Evolutionary conservation across 2,329 filamentous ascomycete genomes (phyloP).

Genomic region (Venturia oleaginea): DNA sequence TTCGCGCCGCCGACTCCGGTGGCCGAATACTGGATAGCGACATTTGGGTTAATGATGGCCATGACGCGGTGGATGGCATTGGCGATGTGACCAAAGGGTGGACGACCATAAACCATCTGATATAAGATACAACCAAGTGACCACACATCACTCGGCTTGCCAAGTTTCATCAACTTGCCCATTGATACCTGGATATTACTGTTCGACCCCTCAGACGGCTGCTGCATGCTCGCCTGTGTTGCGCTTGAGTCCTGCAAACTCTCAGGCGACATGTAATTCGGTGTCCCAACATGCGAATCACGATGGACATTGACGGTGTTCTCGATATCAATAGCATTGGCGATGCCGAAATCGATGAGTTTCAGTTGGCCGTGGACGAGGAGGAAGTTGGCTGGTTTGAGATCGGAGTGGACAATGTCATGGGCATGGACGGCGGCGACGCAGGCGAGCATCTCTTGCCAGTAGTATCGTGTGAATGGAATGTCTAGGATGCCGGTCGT

Average conservation of each 20-base stretch:
- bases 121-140: slow-evolving; percentile 92
- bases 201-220: slow-evolving; percentile 22
- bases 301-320: slow-evolving; percentile 96
- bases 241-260: slow-evolving; percentile 82
- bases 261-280: slow-evolving; percentile 98
- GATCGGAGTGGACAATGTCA: slow-evolving; percentile 92
- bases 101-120: slow-evolving; percentile 96
- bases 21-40: slow-evolving; percentile 63
- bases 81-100: slow-evolving; percentile 84
- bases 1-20: slow-evolving; percentile 55
- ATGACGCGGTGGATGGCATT: slow-evolving; percentile 81
- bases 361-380: slow-evolving; percentile 84
- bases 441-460: slow-evolving; percentile 99
- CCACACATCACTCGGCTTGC: slow-evolving; percentile 95
- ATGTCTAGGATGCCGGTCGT: slow-evolving; percentile 56
- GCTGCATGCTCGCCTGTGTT: slow-evolving; percentile 26
- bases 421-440: slow-evolving; percentile 78
- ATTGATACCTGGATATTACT: slow-evolving; percentile 27
- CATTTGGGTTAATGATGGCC: slow-evolving; percentile 72
- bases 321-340: slow-evolving; percentile 90
- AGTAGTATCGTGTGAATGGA: slow-evolving; percentile 92
- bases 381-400: slow-evolving; percentile 96
- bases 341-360: slow-evolving; percentile 97
- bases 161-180: slow-evolving; percentile 83
- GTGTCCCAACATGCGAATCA: slow-evolving; percentile 88